Evolutionary conservation across 2,329 filamentous ascomycete genomes (phyloP).

Genomic region (Huntiella decipiens): DNA sequence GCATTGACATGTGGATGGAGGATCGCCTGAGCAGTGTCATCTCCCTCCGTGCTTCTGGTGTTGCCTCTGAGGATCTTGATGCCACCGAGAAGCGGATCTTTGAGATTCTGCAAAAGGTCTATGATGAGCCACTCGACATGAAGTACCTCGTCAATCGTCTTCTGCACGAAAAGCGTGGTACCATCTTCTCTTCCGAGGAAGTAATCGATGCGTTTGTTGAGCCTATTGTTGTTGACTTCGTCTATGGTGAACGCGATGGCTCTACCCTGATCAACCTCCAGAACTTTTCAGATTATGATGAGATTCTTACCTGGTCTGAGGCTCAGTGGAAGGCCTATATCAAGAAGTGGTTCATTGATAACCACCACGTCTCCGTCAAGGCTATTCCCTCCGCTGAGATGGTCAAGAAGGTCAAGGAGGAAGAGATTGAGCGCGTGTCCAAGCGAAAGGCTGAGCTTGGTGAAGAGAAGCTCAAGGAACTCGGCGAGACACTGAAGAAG

Average conservation of each 20-base stretch:
- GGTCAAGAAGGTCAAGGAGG: slow-evolving; percentile 60
- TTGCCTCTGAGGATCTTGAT: slow-evolving; percentile 68
- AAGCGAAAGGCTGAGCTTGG: slow-evolving; percentile 65
- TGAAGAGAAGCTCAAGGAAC: slow-evolving; percentile 55
- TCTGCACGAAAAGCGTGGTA: slow-evolving; percentile 57
- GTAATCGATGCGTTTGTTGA: slow-evolving; percentile 65
- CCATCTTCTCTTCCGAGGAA: slow-evolving; percentile 68
- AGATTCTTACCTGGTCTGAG: slow-evolving; percentile 62
- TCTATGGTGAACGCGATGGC: slow-evolving; percentile 75
- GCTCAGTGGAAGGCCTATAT: slow-evolving; percentile 68
- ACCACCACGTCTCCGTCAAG: slow-evolving; percentile 70
- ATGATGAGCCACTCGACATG: slow-evolving; percentile 69
- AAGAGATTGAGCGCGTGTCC: slow-evolving; percentile 61
- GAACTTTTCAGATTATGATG: slow-evolving; percentile 41
- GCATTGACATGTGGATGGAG: slow-evolving; percentile 62
- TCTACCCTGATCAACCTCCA: slow-evolving; percentile 47
- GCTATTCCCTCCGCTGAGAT: slow-evolving; percentile 69
- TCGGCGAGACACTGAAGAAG: slow-evolving; percentile 56
- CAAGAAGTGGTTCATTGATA: slow-evolving; percentile 67
- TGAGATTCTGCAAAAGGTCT: slow-evolving; percentile 63
- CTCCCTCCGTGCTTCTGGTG: slow-evolving; percentile 68
- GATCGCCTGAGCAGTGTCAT: slow-evolving; percentile 66
- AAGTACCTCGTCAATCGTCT: slow-evolving; percentile 78
- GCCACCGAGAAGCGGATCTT: slow-evolving; percentile 75
- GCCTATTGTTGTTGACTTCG: slow-evolving; percentile 76